Evolutionary conservation across 2,329 filamentous ascomycete genomes (phyloP), one percentile per base, ranked within the genome.

Genomic region (Neophaeococcomyces mojaviensis): DNA sequence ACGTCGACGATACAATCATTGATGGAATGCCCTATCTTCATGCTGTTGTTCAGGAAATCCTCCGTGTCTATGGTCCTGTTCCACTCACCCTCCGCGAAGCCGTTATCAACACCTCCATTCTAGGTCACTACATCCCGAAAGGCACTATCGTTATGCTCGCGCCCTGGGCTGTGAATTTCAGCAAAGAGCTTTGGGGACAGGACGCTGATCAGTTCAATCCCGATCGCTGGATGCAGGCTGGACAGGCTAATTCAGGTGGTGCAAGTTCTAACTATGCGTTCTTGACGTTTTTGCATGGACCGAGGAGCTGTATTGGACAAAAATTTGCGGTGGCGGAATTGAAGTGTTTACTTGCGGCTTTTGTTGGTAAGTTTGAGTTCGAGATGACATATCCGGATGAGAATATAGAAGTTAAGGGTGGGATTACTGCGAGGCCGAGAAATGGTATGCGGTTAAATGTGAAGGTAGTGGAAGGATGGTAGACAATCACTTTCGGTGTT

Each of bases 1-100:
- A 37, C 13, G 47, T 61, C 46, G 57, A 55, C 19, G 39, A 54
- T 42, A 53, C 56, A n/a, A 39, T 53, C 83, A 57, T 90, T 54
- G 86, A 92, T 65, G 71, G 72, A 45, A 76, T 94, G 60, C 82
- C 84, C 2, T 94, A 90, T 62, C 77, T 92, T 36, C 80, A 86
- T 59, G 87, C 87, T 26, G 79, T 94, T 18, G 82, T 83, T 61
- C 83, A 77, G 58, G 88, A 95, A 65, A 75, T 83, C 10, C 74
- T 94, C 35, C 84, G 88, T 41, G 76, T 84, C 59, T 81, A 78
- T 64, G 69, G 82, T 1, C 84, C 88, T 0, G 84, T 89, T 0
- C 80, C 84, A 0, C 59, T 84, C 22, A 89, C 85, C 0, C 60
- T 84, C 46, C 84, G 88, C 52, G 70, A 81, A 51, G 74, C 86